Evolutionary conservation across 2,329 filamentous ascomycete species (phyloP), one percentile per base, ranked within the genome.

Genomic region (Penicillium oxalicum): DNA sequence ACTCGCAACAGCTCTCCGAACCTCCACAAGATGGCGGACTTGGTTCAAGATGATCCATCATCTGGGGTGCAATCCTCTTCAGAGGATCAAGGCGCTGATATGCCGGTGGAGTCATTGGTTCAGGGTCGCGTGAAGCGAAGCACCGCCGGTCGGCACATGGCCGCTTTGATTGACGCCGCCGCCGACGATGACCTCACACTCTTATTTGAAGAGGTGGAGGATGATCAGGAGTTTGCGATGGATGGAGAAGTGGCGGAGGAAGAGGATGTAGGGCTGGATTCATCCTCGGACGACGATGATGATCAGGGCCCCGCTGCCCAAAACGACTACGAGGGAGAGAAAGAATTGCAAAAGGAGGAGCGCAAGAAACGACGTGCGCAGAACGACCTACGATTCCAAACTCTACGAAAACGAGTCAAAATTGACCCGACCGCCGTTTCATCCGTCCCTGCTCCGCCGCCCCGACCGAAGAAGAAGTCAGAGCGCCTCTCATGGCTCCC

Each of bases 61-160:
- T 59, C 64, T n/a, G 59, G 57, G 12, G 38, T 56, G 7, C 55
- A 49, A 35, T 62, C 60, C 8, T 63, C 60, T 3, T 51, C 51
- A 12, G 59, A 56, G 27, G 57, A 57, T 18, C 52, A 58, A 27
- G 40, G 44, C 25, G 51, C 56, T 37, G 57, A 57, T 38, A 52
- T 55, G 27, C 40, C 41, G 2, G 56, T 68, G 43, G 62, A 69
- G 45, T 62, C 66, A 9, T 56, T 69, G 46, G 59, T 70, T 35
- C 53, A 59, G 42, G 67, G 67, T 32, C 85, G 90, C 51, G 76
- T 81, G 56, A 87, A 83, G 68, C 85, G 90, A 54, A 83, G 84
- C 9, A 95, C 87, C 0, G 90, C 90, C 18, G 90, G 90, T 50
- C 91, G 89, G 65, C 83, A 88, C 55, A 86, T 95, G 78, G 84